Conservation (phyloP, 768 basidiomycete species). For the Leccinum uliginosum region DNA sequence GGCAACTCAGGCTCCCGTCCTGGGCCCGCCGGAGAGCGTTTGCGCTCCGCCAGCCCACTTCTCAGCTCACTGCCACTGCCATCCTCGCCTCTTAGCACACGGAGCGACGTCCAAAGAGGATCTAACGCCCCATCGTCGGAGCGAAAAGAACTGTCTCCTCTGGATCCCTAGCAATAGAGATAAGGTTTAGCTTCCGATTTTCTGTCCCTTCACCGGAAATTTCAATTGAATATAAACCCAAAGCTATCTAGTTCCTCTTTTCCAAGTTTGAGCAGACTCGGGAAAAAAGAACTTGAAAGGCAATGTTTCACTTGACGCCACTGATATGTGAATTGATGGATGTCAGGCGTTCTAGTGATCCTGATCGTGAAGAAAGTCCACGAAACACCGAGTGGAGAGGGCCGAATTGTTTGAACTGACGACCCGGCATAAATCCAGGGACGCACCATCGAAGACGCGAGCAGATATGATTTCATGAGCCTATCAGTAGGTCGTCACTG, state of each 20-base stretch:
- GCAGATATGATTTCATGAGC: not conserved
- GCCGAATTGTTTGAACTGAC: not conserved
- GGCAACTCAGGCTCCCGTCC: too few relatives aligned
- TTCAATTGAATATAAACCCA: not conserved
- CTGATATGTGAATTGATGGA: not conserved
- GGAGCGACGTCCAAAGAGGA: too few relatives aligned
- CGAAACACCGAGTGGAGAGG: not conserved
- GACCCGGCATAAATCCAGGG: not conserved
- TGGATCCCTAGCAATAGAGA: not conserved
- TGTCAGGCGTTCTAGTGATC: not conserved
- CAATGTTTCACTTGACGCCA: not conserved
- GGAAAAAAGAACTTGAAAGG: not conserved
- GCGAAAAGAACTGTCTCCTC: too few relatives aligned
- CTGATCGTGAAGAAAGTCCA: not conserved
- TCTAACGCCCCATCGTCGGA: too few relatives aligned
- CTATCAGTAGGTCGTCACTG: not conserved
- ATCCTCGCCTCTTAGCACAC: too few relatives aligned
- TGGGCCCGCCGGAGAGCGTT: too few relatives aligned
- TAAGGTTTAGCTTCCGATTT: not conserved
- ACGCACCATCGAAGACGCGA: not conserved
- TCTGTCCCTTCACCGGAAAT: not conserved
- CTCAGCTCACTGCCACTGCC: too few relatives aligned
- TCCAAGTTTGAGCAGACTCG: not conserved
- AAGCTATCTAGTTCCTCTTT: not conserved
- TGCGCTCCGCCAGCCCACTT: too few relatives aligned